Evolutionary conservation across 2,329 filamentous ascomycete genomes (phyloP), one percentile per base, ranked within the genome.

Genomic region (Cytospora leucostoma): DNA sequence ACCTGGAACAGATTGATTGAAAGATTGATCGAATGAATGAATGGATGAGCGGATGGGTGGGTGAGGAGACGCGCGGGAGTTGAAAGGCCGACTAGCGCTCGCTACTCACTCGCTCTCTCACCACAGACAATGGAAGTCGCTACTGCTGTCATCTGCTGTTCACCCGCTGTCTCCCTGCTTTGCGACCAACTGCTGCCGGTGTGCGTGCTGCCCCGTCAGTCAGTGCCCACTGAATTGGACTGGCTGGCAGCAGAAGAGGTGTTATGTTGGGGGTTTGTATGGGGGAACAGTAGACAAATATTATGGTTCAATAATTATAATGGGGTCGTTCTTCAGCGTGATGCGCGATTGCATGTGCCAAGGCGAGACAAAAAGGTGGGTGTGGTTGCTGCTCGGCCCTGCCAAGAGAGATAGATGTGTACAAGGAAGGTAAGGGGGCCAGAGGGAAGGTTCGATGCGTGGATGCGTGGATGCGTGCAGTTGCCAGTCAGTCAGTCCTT

Each of bases 281-380:
- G 27, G 27, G 27, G n/a, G 11, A 4, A 47, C 19, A 19, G 2
- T 4, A 12, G n/a, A 37, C 44, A 21, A 21, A 17, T 21, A 21
- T 47, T 19, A 47, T 47, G 21, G n/a, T 21, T 21, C n/a, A 44
- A 44, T 19, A 8, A 44, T 44, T 19, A 47, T 21, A 47, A 19
- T n/a, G 44, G 44, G n/a, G 1, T 21, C n/a, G 1, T 21, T 17
- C 12, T 7, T 47, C 44, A 47, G 44, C 32, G 49, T 10, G 47
- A 35, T 50, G 57, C 61, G 63, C 65, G 65, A 63, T 70, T 71
- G 71, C 71, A 72, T 71, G 69, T 72, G 71, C 71, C 71, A 73
- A 72, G 71, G 70, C 70, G 65, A 57, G 66, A 67, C 63, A 64
- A 64, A 67, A 66, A 67, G 66, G 64, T 44, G 70, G 68, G 59